Evolutionary conservation across 768 basidiomycete species (phyloP).

Genomic region (Mycena rebaudengoi): DNA sequence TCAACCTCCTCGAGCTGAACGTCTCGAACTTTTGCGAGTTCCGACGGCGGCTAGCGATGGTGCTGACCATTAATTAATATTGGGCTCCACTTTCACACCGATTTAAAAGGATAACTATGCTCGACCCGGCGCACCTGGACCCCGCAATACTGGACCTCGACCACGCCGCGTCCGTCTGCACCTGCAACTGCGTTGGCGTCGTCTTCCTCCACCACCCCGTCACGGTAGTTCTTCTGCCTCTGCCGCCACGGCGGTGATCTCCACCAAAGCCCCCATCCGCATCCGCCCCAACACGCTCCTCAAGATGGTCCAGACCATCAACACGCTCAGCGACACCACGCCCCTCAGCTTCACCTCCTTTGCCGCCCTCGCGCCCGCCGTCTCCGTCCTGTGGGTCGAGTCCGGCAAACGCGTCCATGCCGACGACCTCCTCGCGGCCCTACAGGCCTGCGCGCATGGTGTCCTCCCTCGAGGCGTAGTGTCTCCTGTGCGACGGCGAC

Average conservation of each 20-base stretch:
- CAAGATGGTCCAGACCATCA: conserved; percentile 23
- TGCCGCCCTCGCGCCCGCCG: conserved; percentile 6
- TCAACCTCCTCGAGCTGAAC: no score
- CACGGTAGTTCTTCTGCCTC: no score
- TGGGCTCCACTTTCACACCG: no score
- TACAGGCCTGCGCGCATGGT: conserved; percentile 7
- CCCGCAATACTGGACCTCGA: conserved; percentile 15
- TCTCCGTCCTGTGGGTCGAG: conserved; percentile 19
- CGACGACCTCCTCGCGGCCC: background rate
- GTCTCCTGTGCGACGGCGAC: conserved; percentile 10
- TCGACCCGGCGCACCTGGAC: conserved; percentile 11
- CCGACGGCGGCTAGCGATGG: no score
- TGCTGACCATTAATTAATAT: no score
- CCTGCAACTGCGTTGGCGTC: no score
- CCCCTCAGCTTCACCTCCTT: conserved; percentile 9
- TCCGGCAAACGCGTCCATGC: conserved; percentile 9
- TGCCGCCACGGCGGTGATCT: no score
- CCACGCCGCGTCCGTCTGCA: background rate
- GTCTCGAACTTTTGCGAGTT: no score
- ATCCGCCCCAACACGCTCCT: background rate
- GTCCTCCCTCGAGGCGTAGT: conserved; percentile 9
- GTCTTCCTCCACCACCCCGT: no score
- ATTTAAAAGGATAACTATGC: no score
- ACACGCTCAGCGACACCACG: conserved; percentile 9
- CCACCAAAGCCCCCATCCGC: no score